Conservation (phyloP, 345 rosid species). For the Citrus maxima region DNA sequence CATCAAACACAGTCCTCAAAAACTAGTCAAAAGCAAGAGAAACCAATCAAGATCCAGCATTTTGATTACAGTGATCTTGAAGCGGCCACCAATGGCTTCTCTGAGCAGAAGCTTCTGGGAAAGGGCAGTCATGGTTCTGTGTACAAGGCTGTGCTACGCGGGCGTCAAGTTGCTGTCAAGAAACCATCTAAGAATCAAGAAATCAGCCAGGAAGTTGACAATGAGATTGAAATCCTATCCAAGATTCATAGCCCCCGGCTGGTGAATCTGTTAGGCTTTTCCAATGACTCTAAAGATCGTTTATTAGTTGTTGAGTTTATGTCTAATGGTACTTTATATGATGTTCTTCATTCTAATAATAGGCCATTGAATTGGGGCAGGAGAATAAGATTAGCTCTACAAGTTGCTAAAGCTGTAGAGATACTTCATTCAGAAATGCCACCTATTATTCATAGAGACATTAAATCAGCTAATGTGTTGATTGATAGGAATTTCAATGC, state of each 20-base stretch:
- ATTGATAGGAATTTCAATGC: slow-evolving; percentile 89
- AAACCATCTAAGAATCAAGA: slow-evolving; percentile 68
- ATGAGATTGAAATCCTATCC: slow-evolving; percentile 94
- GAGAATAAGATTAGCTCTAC: slow-evolving; percentile 73
- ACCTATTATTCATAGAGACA: slow-evolving; percentile 84
- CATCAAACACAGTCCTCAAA: slow-evolving; percentile 34
- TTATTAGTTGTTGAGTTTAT: slow-evolving; percentile 88
- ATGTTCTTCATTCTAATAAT: slow-evolving; percentile 70
- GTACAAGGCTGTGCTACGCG: slow-evolving; percentile 83
- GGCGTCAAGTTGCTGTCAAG: slow-evolving; percentile 90
- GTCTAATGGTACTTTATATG: slow-evolving; percentile 91
- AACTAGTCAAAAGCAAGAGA: slow-evolving; percentile 31
- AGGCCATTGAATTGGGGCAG: slow-evolving; percentile 73
- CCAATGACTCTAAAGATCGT: slow-evolving; percentile 66
- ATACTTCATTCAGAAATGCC: slow-evolving; percentile 74
- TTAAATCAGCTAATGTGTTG: slow-evolving; percentile 96
- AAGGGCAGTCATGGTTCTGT: slow-evolving; percentile 97
- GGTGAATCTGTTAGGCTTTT: slow-evolving; percentile 86
- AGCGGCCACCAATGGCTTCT: slow-evolving; percentile 91
- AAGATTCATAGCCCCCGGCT: slow-evolving; percentile 82
- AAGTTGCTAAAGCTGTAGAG: slow-evolving; percentile 78
- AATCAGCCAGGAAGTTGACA: slow-evolving; percentile 64
- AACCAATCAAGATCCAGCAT: slow-evolving; percentile 72
- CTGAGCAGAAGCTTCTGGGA: slow-evolving; percentile 70
- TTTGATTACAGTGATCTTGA: slow-evolving; percentile 84